Conservation (phyloP, 805 yeast species). For the Monosporozyma unispora region DNA sequence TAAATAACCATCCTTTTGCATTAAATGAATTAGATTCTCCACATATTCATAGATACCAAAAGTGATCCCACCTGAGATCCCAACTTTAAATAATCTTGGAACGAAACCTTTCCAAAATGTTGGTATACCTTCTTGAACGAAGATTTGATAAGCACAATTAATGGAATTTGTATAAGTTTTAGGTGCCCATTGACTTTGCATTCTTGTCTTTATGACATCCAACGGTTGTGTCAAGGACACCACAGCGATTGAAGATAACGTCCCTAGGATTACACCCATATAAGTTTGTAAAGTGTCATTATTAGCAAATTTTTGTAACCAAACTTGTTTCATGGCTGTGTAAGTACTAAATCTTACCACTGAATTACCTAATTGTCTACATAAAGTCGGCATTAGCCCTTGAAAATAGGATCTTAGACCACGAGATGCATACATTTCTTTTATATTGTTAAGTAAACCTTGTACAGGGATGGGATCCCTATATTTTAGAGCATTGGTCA, state of each 20-base stretch:
- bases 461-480: conserved; percentile 44
- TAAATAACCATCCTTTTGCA: conserved; percentile 16
- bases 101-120: conserved; percentile 50
- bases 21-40: conserved; percentile 31
- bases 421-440: conserved; percentile 60
- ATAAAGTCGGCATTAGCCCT: conserved; percentile 74
- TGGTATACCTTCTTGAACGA: conserved; percentile 37
- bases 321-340: conserved; percentile 58
- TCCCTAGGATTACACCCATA: conserved; percentile 35
- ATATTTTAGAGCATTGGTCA: conserved; percentile 30
- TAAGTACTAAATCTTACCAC: conserved; percentile 79
- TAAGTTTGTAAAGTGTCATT: neutral
- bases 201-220: conserved; percentile 77
- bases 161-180: conserved; percentile 51
- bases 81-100: conserved; percentile 63
- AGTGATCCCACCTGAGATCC: conserved; percentile 62
- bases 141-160: conserved; percentile 43
- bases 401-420: conserved; percentile 74
- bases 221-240: conserved; percentile 79
- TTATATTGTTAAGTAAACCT: conserved; percentile 43
- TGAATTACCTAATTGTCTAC: conserved; percentile 71
- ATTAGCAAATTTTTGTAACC: neutral
- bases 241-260: conserved; percentile 62
- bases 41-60: conserved; percentile 53
- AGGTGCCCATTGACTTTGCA: conserved; percentile 70